phyloP scores from a whole-genome alignment of 163 green algal genomes.

The Scenedesmus sp. region DNA sequence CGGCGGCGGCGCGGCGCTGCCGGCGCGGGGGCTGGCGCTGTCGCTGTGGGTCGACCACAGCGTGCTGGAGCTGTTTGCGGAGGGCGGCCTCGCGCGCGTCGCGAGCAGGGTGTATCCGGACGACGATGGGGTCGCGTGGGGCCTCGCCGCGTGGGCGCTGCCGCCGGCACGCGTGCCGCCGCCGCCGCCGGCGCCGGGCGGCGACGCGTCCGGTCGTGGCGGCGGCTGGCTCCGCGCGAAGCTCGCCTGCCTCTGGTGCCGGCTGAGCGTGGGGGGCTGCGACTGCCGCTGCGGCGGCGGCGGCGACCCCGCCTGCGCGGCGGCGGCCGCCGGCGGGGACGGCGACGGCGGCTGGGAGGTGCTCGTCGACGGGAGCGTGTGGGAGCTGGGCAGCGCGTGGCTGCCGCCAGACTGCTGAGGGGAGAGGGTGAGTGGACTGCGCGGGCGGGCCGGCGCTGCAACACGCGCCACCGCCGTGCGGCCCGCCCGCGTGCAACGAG shows the following conservation, averaged over 20 bases:
- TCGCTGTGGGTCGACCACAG: conserved; percentile 43
- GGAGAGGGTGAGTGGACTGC: too few species aligned
- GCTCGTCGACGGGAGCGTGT: neutral
- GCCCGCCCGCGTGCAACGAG: too few species aligned
- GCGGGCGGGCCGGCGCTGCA: too few species aligned
- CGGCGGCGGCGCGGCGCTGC: too few species aligned
- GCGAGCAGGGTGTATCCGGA: conserved; percentile 31
- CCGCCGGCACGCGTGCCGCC: neutral
- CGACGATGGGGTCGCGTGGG: conserved; percentile 30
- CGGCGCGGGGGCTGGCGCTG: conserved; percentile 10
- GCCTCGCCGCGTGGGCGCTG: conserved; percentile 15
- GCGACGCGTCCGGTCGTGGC: neutral
- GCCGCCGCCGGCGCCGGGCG: neutral
- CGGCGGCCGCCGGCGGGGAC: too few species aligned
- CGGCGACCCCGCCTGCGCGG: neutral
- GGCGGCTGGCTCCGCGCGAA: neutral
- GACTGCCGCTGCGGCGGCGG: neutral
- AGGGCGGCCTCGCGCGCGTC: conserved; percentile 27
- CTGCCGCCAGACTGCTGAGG: conserved; percentile 28
- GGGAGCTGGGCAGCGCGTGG: conserved; percentile 29
- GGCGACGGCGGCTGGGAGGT: neutral
- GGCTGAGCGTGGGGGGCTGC: neutral
- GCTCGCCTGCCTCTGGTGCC: conserved; percentile 11
- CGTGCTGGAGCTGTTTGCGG: conserved; percentile 38
- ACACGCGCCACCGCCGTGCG: too few species aligned